Evolutionary conservation across 2,329 filamentous ascomycete genomes (phyloP).

Genomic region (Penicillium sp.): DNA sequence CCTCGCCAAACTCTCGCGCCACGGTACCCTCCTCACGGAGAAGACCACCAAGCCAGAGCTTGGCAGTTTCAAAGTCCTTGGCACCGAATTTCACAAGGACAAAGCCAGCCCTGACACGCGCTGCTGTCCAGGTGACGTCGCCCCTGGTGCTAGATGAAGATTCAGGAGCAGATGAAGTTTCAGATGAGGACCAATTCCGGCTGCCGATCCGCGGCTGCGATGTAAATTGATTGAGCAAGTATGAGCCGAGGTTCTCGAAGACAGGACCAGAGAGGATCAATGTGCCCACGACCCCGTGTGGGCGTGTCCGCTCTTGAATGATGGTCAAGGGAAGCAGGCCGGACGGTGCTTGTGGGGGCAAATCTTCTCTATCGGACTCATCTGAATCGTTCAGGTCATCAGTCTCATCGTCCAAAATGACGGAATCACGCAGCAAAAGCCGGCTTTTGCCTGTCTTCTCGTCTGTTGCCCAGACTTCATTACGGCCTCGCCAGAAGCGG

Average conservation of each 20-base stretch:
- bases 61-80: constrained; percentile 73
- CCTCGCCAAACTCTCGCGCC: constrained; percentile 69
- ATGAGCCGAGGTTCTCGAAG: constrained; percentile 64
- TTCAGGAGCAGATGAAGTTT: constrained; percentile 21
- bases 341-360: constrained; percentile 12
- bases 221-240: constrained; percentile 77
- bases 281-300: constrained; percentile 76
- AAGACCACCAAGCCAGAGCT: constrained; percentile 76
- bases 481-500: constrained; percentile 72
- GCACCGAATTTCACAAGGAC: constrained; percentile 91
- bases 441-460: constrained; percentile 47
- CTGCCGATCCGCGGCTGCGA: constrained; percentile 77
- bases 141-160: constrained; percentile 39
- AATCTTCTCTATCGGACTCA: constrained; percentile 29
- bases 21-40: constrained; percentile 72
- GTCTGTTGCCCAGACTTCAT: constrained; percentile 63
- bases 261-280: constrained; percentile 74
- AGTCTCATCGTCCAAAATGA: constrained; percentile 65
- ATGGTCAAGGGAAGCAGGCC: constrained; percentile 24
- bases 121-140: constrained; percentile 76
- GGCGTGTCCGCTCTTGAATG: constrained; percentile 63
- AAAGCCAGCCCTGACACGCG: constrained; percentile 70
- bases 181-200: constrained; percentile 62
- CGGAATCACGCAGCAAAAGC: constrained; percentile 79
- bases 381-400: constrained; percentile 14